Evolutionary conservation across 495 filamentous ascomycete species (phyloP).

Genomic region (Pyrenula massariospora): DNA sequence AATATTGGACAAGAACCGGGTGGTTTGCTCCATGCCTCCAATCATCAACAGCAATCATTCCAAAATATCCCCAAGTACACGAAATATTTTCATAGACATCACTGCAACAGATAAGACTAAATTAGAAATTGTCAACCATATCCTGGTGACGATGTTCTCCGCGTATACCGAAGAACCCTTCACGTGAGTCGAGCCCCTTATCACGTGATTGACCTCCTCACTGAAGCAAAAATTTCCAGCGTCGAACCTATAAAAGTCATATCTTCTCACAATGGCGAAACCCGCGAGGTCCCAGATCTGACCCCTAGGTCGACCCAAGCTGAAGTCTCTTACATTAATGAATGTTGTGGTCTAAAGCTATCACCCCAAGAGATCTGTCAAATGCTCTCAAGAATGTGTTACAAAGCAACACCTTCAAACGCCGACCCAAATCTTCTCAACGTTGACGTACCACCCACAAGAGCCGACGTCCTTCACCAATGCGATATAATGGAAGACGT

Average conservation of each 20-base stretch:
- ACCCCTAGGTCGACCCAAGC: slow-evolving; percentile 63
- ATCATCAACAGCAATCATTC: slow-evolving; percentile 97
- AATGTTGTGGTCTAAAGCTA: slow-evolving; percentile 71
- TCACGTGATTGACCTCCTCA: not conserved
- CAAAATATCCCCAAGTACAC: slow-evolving; percentile 83
- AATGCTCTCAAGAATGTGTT: slow-evolving; percentile 77
- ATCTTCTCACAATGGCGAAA: slow-evolving; percentile 80
- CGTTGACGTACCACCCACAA: slow-evolving; percentile 72
- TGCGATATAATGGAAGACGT: slow-evolving; percentile 99
- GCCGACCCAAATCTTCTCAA: slow-evolving; percentile 55
- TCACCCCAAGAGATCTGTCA: slow-evolving; percentile 60
- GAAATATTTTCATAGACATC: slow-evolving; percentile 91
- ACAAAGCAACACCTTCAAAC: slow-evolving; percentile 57
- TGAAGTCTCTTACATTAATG: slow-evolving; percentile 84
- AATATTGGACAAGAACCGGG: slow-evolving; percentile 78
- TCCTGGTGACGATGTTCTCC: slow-evolving; percentile 95
- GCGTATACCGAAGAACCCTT: slow-evolving; percentile 79
- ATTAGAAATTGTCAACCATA: slow-evolving; percentile 87
- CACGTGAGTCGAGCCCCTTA: slow-evolving; percentile 36
- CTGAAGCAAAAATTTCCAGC: slow-evolving; percentile 15
- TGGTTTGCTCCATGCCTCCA: slow-evolving; percentile 85
- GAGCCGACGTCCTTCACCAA: slow-evolving; percentile 90
- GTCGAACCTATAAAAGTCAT: slow-evolving; percentile 87
- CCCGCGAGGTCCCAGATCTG: slow-evolving; percentile 68
- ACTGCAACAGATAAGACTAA: slow-evolving; percentile 97